Conservation (phyloP, 2,329 filamentous ascomycete genomes). For the Macroventuria anomochaeta region DNA sequence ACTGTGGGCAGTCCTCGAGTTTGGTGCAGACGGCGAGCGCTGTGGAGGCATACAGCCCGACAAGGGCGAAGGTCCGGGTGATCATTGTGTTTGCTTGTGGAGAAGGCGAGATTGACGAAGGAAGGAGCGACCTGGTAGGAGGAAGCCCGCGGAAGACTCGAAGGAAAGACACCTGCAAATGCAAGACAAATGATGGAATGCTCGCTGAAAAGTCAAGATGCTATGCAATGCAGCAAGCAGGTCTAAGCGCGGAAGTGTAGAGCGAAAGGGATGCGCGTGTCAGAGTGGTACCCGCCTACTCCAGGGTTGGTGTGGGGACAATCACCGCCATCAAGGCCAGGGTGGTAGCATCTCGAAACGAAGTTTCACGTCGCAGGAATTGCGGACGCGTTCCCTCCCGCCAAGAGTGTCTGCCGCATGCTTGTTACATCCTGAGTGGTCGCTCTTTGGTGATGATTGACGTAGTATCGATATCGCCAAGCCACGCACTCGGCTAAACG, state of each 20-base stretch:
- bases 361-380: slow-evolving; percentile 5
- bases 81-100: slow-evolving; percentile 24
- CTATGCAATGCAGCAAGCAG: background rate
- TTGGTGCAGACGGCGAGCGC: slow-evolving; percentile 36
- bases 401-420: slow-evolving; percentile 5
- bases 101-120: background rate
- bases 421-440: slow-evolving; percentile 6
- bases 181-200: background rate
- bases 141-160: background rate
- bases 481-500: slow-evolving; percentile 11
- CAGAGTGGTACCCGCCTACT: slow-evolving; percentile 6
- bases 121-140: slow-evolving; percentile 1
- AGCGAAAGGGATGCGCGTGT: background rate
- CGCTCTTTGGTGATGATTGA: slow-evolving; percentile 3
- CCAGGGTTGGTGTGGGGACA: slow-evolving; percentile 4
- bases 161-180: background rate
- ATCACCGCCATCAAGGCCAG: slow-evolving; percentile 1
- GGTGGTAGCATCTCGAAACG: slow-evolving; percentile 2
- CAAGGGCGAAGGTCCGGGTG: slow-evolving; percentile 24
- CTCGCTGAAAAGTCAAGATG: background rate
- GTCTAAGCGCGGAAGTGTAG: background rate
- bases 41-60: slow-evolving; percentile 26
- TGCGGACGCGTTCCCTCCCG: slow-evolving; percentile 4
- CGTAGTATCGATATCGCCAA: slow-evolving; percentile 6
- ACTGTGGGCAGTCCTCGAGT: slow-evolving; percentile 35